Evolutionary conservation across 2,329 filamentous ascomycete genomes (phyloP).

Genomic region (Botrytis cinerea): DNA sequence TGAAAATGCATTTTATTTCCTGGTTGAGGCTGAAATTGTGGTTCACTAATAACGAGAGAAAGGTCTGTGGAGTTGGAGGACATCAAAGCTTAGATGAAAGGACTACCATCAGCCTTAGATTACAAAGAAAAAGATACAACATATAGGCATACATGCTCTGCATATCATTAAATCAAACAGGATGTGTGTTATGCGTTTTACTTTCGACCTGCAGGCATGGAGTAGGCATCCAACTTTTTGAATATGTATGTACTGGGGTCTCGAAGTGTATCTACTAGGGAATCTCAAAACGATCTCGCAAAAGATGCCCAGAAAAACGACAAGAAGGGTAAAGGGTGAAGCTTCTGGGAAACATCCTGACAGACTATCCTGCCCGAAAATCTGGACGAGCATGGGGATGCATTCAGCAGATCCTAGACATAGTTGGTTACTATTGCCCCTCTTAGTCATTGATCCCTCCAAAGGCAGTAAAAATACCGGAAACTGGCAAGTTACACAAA

Average conservation of each 20-base stretch:
- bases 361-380: conserved; percentile 20
- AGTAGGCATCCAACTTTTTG: conserved; percentile 12
- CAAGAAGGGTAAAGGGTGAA: not conserved
- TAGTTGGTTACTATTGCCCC: not conserved
- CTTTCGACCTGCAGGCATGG: not conserved
- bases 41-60: conserved; percentile 1
- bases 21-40: conserved; percentile 29
- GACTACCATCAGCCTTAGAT: not conserved
- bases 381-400: conserved; percentile 21
- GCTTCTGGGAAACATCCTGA: not conserved
- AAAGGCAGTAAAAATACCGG: not conserved
- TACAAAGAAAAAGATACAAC: not conserved
- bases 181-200: conserved; percentile 13
- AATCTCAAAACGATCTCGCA: not conserved
- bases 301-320: conserved; percentile 3
- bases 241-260: conserved; percentile 11
- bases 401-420: not conserved
- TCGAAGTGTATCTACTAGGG: not conserved
- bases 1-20: conserved; percentile 31
- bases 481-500: not conserved
- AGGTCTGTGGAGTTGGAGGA: not conserved
- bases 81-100: not conserved
- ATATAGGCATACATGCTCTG: not conserved
- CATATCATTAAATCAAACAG: not conserved
- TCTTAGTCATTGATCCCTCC: not conserved